phyloP scores from a whole-genome alignment of 495 filamentous ascomycete species.

The Evansstolkia leycettana region DNA sequence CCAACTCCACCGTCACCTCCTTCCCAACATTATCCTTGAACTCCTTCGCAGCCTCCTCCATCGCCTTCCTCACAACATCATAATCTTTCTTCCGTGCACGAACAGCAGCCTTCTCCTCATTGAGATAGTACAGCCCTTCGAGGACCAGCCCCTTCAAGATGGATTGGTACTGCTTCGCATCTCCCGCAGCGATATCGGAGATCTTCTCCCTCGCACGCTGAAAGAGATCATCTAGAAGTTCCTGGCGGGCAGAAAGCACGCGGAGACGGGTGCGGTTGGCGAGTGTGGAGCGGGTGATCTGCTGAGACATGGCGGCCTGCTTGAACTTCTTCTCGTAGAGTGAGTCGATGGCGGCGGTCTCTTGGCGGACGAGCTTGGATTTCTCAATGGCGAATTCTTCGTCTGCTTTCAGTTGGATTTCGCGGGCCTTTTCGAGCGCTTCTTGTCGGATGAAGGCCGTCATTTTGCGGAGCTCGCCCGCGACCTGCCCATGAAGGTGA shows the following conservation, averaged over 20 bases:
- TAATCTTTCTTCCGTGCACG: slow-evolving; percentile 70
- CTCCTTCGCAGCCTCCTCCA: slow-evolving; percentile 59
- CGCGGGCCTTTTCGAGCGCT: slow-evolving; percentile 87
- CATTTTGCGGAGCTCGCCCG: slow-evolving; percentile 97
- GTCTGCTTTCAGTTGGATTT: slow-evolving; percentile 95
- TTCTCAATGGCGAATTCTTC: slow-evolving; percentile 98
- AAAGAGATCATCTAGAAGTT: slow-evolving; percentile 86
- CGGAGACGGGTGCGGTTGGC: slow-evolving; percentile 89
- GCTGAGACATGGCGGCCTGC: slow-evolving; percentile 90
- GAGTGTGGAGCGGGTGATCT: slow-evolving; percentile 88
- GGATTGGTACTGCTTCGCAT: slow-evolving; percentile 59
- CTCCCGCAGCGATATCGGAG: slow-evolving; percentile 43
- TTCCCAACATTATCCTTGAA: slow-evolving; percentile 61
- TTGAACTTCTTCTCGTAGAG: slow-evolving; percentile 97
- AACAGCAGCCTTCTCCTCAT: slow-evolving; percentile 62
- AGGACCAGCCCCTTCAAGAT: slow-evolving; percentile 70
- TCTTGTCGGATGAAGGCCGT: slow-evolving; percentile 99
- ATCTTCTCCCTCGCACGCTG: slow-evolving; percentile 61
- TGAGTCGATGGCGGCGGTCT: slow-evolving; percentile 82
- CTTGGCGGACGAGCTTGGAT: slow-evolving; percentile 91
- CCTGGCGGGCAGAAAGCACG: slow-evolving; percentile 74
- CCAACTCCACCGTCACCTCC: slow-evolving; percentile 55
- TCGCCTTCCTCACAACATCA: slow-evolving; percentile 58
- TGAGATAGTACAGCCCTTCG: slow-evolving; percentile 80
- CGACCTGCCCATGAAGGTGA: slow-evolving; percentile 45